Evolutionary conservation across 805 yeast species (phyloP).

Genomic region (Diddensiella transvaalensis): DNA sequence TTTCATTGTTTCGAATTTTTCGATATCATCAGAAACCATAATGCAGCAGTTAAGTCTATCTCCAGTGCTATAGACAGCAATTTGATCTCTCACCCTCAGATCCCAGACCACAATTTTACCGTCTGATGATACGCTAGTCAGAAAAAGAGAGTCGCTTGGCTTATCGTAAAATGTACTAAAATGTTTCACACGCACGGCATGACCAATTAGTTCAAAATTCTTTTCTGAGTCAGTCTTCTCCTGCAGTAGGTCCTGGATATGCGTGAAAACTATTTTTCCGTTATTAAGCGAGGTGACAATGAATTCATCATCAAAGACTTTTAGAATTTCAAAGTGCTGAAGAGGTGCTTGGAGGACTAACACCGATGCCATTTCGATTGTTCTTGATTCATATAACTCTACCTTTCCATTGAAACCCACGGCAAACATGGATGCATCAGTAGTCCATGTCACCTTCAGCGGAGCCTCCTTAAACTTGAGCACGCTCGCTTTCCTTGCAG

Average conservation of each 20-base stretch:
- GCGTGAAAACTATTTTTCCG: conserved; percentile 63
- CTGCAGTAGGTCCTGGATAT: conserved; percentile 34
- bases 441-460: conserved; percentile 49
- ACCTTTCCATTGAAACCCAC: conserved; percentile 70
- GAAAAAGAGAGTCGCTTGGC: conserved; percentile 44
- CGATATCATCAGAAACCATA: conserved; percentile 67
- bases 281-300: conserved; percentile 65
- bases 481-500: conserved; percentile 86
- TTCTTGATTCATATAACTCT: conserved; percentile 59
- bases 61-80: conserved; percentile 86
- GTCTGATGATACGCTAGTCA: conserved; percentile 86
- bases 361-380: conserved; percentile 51
- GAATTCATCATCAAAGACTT: conserved; percentile 47
- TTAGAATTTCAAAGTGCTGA: conserved; percentile 60
- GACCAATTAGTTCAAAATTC: conserved; percentile 67
- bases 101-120: conserved; percentile 94
- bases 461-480: conserved; percentile 45
- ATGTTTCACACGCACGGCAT: conserved; percentile 81
- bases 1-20: conserved; percentile 67
- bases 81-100: conserved; percentile 60
- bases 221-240: conserved; percentile 24
- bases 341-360: conserved; percentile 48
- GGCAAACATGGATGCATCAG: conserved; percentile 63
- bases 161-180: conserved; percentile 42
- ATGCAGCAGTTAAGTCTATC: conserved; percentile 88